Evolutionary conservation across 2,329 filamentous ascomycete species (phyloP).

Genomic region (Epichloe brachyelytri): DNA sequence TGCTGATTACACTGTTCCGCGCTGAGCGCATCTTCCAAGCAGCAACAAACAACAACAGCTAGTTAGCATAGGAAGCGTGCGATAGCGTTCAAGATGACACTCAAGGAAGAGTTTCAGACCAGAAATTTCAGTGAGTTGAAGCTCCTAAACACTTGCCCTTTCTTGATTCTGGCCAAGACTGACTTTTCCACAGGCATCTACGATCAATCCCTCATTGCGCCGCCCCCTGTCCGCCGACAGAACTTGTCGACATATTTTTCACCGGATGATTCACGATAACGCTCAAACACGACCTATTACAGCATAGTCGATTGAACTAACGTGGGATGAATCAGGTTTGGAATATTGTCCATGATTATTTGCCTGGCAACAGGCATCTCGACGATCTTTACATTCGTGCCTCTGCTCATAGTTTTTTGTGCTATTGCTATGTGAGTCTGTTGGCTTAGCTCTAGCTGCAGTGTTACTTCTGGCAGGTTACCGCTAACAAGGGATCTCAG

Average conservation of each 20-base stretch:
- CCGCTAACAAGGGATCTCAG: conserved; percentile 27
- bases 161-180: background rate
- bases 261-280: background rate
- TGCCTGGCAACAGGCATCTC: conserved; percentile 58
- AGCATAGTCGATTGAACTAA: background rate
- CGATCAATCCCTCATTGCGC: background rate
- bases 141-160: conserved; percentile 4
- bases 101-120: conserved; percentile 59
- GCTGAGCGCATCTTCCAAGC: background rate
- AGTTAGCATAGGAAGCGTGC: conserved; percentile 2
- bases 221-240: background rate
- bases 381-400: conserved; percentile 47
- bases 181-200: conserved; percentile 47
- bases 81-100: conserved; percentile 43
- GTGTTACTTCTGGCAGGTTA: background rate
- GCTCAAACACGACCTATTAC: background rate
- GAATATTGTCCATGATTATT: conserved; percentile 57
- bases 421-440: conserved; percentile 39
- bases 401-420: conserved; percentile 37
- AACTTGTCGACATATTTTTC: background rate
- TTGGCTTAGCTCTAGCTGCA: background rate
- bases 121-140: conserved; percentile 57
- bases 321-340: conserved; percentile 38
- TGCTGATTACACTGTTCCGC: background rate
- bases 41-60: background rate